Evolutionary conservation across 2,329 filamentous ascomycete genomes (phyloP), one percentile per base, ranked within the genome.

Genomic region (Lizonia empirigonia): DNA sequence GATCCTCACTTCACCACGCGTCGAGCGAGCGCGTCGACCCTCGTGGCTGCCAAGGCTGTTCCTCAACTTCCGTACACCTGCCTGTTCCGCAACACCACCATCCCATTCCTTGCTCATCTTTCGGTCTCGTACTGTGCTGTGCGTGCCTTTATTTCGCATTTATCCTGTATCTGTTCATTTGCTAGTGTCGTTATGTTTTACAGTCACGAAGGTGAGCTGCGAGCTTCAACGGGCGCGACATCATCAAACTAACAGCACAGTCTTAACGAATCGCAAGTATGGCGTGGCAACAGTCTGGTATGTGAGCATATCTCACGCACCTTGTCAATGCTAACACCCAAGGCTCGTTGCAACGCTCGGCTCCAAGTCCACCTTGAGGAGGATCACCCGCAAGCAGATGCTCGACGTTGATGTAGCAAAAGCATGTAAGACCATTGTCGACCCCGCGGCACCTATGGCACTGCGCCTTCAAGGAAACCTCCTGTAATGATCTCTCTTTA

Each of bases 231-330:
- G 18, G 58, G 22, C 58, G 37, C 19, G 15, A 22, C 22, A 12
- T 3, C 7, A 15, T 7, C 15, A 7, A 16, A 39, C 67, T 74
- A 24, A 74, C 3, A 27, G 48, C 18, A 24, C 41, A 86, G 84
- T 99, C 53, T 84, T 99, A 47, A 94, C 87, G 3, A 93, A 84
- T 56, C 86, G 86, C 68, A 88, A 94, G 71, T 89, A 97, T 82
- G 94, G 94, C 48, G 89, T 99, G 50, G 89, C 93, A 12, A 99
- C 93, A 2, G 87, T 99, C 53, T 99, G 94, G 93, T 96, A 80
- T 66, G 83, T 67, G 19, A 12, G 12, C 3, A 9, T 9, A 10
- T 13, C 9, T 6, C 16, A 4, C 2, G 10, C 10, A 18, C 15
- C 8, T 27, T 4, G 3, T 20, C 9, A 10, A 8, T n/a, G 32